Evolutionary conservation across 2,329 filamentous ascomycete genomes (phyloP), one percentile per base, ranked within the genome.

Genomic region (Lachnellula subtilissima): DNA sequence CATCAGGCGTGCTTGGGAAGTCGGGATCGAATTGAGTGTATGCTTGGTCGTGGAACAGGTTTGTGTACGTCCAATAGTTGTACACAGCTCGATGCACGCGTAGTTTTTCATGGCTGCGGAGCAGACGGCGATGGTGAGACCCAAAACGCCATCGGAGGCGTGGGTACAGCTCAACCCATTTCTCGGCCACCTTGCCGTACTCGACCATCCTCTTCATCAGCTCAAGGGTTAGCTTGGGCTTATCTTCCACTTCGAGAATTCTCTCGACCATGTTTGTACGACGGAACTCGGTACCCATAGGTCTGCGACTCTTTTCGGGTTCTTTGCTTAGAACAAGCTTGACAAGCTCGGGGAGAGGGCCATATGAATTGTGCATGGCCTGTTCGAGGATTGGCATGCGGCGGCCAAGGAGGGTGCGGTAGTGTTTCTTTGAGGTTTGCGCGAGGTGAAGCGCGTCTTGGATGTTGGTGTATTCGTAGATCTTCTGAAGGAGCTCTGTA

Each of bases 91-190:
- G 37, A 12, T 67, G 60, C 17, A 70, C 52, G 12, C 67, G 61
- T 19, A 61, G 50, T 39, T 64, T 63, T 55, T 70, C 68, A 39
- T 65, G 59, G 1, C 47, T 37, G 17, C 55, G 53, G 28, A 70
- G 61, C 12, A 69, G 55, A 15, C 68, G 64, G 15, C 68, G 61
- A 51, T 68, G 63, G 17, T 67, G 62, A 4, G 63, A 67, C 14
- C 62, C 64, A 22, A 63, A 57, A 5, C 67, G 62, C 68, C 68
- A 70, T 37, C 64, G 61, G 8, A 69, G 59, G 47, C 64, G 64
- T 11, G 68, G 68, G 50, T 67, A 70, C 15, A 70, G 55, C 42
- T 69, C 67, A 36, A 63, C 59, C 67, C 67, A 69, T 45, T 60
- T 60, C 14, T 66, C 63, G 28, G 64, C 68, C 49, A 66, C 58